Conservation (phyloP, 2,329 filamentous ascomycete genomes). For the Penicillium italicum region DNA sequence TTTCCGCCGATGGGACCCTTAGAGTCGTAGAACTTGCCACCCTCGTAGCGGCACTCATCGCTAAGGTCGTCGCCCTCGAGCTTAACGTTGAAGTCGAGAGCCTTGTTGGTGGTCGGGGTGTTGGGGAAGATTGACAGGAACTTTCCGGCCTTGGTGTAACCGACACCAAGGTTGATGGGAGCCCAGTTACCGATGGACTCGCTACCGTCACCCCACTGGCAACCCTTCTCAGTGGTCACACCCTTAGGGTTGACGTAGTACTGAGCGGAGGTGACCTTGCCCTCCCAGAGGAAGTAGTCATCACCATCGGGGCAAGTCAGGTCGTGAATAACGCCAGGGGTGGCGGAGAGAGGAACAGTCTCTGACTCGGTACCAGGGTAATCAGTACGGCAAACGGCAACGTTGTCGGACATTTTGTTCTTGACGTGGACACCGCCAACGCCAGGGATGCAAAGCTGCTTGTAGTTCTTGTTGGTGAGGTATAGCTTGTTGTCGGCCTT, state of each 20-base stretch:
- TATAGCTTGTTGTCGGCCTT: conserved; percentile 67
- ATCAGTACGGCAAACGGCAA: conserved; percentile 86
- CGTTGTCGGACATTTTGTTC: conserved; percentile 66
- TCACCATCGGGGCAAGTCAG: conserved; percentile 72
- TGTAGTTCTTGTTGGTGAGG: conserved; percentile 64
- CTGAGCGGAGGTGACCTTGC: conserved; percentile 75
- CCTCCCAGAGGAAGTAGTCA: conserved; percentile 75
- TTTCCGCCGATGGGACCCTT: conserved; percentile 45
- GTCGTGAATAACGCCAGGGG: conserved; percentile 55
- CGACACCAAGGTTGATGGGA: conserved; percentile 79
- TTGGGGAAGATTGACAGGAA: conserved; percentile 87
- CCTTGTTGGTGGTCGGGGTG: conserved; percentile 64
- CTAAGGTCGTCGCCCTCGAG: conserved; percentile 63
- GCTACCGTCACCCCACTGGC: conserved; percentile 67
- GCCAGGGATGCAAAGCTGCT: conserved; percentile 72
- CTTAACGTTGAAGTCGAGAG: conserved; percentile 74
- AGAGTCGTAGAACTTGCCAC: conserved; percentile 59
- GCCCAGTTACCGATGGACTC: conserved; percentile 73
- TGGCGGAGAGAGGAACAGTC: conserved; percentile 69
- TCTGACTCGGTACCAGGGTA: conserved; percentile 91
- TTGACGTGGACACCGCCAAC: conserved; percentile 66
- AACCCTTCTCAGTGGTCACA: conserved; percentile 62
- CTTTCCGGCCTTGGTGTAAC: conserved; percentile 62
- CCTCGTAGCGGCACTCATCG: conserved; percentile 62
- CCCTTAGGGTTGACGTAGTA: conserved; percentile 94